Evolutionary conservation across 2,329 filamentous ascomycete species (phyloP), one percentile per base, ranked within the genome.

Genomic region (Colletotrichum lini): DNA sequence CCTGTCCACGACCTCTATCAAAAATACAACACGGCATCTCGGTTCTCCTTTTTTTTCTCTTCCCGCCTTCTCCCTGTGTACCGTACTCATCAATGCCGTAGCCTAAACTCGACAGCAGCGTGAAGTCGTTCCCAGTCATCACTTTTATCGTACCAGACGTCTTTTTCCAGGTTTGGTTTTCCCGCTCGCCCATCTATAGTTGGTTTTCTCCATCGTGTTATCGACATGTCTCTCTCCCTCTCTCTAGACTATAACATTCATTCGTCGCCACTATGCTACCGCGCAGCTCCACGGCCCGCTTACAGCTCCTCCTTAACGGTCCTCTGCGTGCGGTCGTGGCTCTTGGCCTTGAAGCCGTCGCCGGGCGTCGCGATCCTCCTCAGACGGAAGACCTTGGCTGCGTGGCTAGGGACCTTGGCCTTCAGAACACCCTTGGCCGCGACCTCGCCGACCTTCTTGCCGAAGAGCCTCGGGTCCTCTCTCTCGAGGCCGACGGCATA

Each of bases 291-390:
- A n/a, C 9, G 26, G 35, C 21, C 15, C 7, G 18, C 42, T 49
- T 64, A 73, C 21, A 75, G 53, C 60, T 75, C 73, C n/a, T 75
- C 74, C 38, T 75, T 75, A 16, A 61, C 63, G n/a, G 67, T 61
- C 12, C 69, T 65, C 44, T 74, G 72, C 12, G 71, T 72, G 49
- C 71, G 71, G 47, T 66, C 67, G 16, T 73, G 67, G 26, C 73
- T 74, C 64, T 75, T 75, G 1, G 69, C 65, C 63, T 75, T 75
- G 63, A 74, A 74, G 16, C 68, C 65, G n/a, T 75, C 73, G 4
- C 74, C 73, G 6, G 57, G 50, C 40, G 72, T 67, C 4, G 62
- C 67, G 3, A 75, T 74, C 16, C 74, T 68, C 47, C 74, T 67
- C n/a, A 75, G 47, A 4, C 74, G 70, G 50, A 75, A 73, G 5